Evolutionary conservation across 768 basidiomycete species (phyloP).

Genomic region (Rhodotorula sphaerocarpa): DNA sequence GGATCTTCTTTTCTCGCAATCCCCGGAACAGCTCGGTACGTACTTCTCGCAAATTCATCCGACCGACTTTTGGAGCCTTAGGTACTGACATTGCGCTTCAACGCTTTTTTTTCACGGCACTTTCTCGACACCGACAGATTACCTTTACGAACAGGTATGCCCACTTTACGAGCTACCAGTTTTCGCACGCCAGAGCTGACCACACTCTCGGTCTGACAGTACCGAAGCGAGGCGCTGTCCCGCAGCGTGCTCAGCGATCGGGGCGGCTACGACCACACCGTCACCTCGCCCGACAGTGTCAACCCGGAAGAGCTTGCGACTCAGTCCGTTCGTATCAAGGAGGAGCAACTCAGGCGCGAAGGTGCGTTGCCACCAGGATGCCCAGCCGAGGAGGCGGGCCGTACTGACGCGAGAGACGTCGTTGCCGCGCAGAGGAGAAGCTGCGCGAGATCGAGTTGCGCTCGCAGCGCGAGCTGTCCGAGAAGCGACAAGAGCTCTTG

Average conservation of each 20-base stretch:
- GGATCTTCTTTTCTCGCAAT: not conserved
- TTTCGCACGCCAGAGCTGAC: no score
- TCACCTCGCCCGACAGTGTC: conserved; percentile 41
- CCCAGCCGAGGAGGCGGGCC: no score
- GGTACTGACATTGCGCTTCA: no score
- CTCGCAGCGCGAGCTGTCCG: conserved; percentile 93
- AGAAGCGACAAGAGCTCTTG: conserved; percentile 90
- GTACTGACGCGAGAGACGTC: conserved; percentile 72
- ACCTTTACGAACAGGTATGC: conserved; percentile 54
- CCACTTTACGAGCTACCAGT: no score
- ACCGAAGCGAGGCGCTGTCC: conserved; percentile 94
- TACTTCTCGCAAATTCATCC: not conserved
- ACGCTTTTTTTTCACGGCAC: no score
- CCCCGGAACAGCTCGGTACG: not conserved
- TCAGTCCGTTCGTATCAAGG: conserved; percentile 94
- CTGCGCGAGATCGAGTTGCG: conserved; percentile 96
- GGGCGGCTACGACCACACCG: conserved; percentile 56
- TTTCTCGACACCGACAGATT: no score
- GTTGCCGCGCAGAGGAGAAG: conserved; percentile 46
- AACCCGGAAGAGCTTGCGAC: conserved; percentile 93
- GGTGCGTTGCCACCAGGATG: conserved; percentile 7
- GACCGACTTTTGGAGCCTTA: not conserved
- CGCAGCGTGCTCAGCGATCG: conserved; percentile 58
- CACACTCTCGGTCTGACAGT: conserved; percentile 40
- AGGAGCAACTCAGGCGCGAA: conserved; percentile 92